Evolutionary conservation across 352 stramenopile species (phyloP).

Genomic region (Plasmopara viticola): DNA sequence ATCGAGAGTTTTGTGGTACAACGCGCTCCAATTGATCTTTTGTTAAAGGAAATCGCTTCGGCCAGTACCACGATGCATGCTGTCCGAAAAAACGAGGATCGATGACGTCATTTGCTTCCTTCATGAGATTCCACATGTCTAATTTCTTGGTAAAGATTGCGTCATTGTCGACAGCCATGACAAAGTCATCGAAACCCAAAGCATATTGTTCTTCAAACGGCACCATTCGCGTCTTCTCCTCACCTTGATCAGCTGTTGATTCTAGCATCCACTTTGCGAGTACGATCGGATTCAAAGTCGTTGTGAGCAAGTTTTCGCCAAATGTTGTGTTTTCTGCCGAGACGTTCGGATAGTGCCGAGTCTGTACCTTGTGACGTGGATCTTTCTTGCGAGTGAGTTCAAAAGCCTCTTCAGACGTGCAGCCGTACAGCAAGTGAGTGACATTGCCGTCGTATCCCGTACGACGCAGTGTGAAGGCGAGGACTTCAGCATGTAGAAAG

Average conservation of each 20-base stretch:
- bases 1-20: constrained; percentile 35
- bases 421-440: constrained; percentile 73
- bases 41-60: constrained; percentile 38
- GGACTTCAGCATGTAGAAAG: constrained; percentile 59
- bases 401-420: constrained; percentile 28
- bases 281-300: constrained; percentile 50
- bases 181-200: constrained; percentile 47
- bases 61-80: constrained; percentile 77
- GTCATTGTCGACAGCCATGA: constrained; percentile 78
- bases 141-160: constrained; percentile 77
- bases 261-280: constrained; percentile 52
- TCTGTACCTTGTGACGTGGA: constrained; percentile 34
- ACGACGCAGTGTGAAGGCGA: constrained; percentile 57
- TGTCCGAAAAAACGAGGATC: constrained; percentile 61
- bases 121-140: constrained; percentile 64
- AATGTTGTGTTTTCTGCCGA: constrained; percentile 30
- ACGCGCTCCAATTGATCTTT: constrained; percentile 29
- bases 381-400: constrained; percentile 49
- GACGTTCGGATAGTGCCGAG: constrained; percentile 37
- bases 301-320: constrained; percentile 53
- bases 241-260: constrained; percentile 16
- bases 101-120: constrained; percentile 58
- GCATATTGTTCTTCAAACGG: constrained; percentile 29
- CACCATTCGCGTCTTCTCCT: constrained; percentile 7
- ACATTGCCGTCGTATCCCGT: constrained; percentile 51